Evolutionary conservation across 768 basidiomycete genomes (phyloP).

Genomic region (Leccinellum rugosiceps): DNA sequence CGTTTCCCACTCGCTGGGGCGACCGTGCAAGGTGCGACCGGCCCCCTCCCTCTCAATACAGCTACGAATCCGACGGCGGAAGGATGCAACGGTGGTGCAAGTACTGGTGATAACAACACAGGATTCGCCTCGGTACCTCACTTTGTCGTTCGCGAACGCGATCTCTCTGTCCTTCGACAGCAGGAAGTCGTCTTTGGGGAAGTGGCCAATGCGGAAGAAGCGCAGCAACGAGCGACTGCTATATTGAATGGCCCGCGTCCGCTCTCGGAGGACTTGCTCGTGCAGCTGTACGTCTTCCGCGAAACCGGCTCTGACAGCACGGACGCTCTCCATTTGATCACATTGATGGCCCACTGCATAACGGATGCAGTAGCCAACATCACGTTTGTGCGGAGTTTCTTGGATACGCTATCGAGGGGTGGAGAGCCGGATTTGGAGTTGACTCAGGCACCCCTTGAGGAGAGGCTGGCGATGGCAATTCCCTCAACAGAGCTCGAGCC

Average conservation of each 20-base stretch:
- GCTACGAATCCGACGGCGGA: neutral
- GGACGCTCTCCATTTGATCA: constrained; percentile 39
- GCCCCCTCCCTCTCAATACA: neutral
- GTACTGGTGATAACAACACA: neutral
- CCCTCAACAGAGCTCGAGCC: constrained; percentile 40
- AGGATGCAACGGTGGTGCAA: neutral
- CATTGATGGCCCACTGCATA: constrained; percentile 47
- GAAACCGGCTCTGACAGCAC: constrained; percentile 31
- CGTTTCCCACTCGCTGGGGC: constrained; percentile 50
- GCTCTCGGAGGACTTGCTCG: constrained; percentile 42
- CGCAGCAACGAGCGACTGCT: constrained; percentile 23
- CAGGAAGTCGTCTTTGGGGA: constrained; percentile 39
- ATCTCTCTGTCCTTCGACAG: constrained; percentile 28
- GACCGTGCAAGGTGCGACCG: constrained; percentile 25
- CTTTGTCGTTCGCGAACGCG: constrained; percentile 42
- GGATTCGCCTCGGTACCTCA: constrained; percentile 15
- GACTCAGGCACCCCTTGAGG: constrained; percentile 26
- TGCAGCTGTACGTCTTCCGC: constrained; percentile 40
- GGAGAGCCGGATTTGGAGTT: neutral
- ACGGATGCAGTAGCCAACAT: constrained; percentile 46
- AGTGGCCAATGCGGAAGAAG: constrained; percentile 36
- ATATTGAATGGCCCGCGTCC: constrained; percentile 34
- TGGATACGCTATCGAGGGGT: constrained; percentile 37
- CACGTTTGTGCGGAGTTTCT: constrained; percentile 42
- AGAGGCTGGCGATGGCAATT: constrained; percentile 41